phyloP scores from a whole-genome alignment of 306 rosid genomes.

The Prunus persica region Prunus_persica_NCBIv2 NC_034014.1:30087001-30087500 shows the following conservation, averaged over 20 bases:
- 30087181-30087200: constrained; percentile 62
- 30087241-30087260: constrained; percentile 57
- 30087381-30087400: constrained; percentile 61
- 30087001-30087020: constrained; percentile 41
- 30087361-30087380: constrained; percentile 74
- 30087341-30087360: constrained; percentile 1
- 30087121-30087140: constrained; percentile 66
- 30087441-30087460: constrained; percentile 66
- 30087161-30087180: constrained; percentile 68
- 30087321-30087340: not conserved
- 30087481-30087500: constrained; percentile 70
- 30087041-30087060: constrained; percentile 13
- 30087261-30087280: constrained; percentile 49
- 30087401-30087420: constrained; percentile 58
- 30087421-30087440: constrained; percentile 46
- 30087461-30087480: constrained; percentile 80
- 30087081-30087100: constrained; percentile 5
- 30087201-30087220: constrained; percentile 71
- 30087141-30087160: constrained; percentile 47
- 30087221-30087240: constrained; percentile 61
- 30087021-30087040: constrained; percentile 17
- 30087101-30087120: not conserved
- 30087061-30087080: not conserved
- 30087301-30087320: constrained; percentile 8
- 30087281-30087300: not conserved